These are phyloP conservation scores for Senna siamea DNA, from an alignment of 306 rosid genomes.

Conservation along the genomic window DNA sequence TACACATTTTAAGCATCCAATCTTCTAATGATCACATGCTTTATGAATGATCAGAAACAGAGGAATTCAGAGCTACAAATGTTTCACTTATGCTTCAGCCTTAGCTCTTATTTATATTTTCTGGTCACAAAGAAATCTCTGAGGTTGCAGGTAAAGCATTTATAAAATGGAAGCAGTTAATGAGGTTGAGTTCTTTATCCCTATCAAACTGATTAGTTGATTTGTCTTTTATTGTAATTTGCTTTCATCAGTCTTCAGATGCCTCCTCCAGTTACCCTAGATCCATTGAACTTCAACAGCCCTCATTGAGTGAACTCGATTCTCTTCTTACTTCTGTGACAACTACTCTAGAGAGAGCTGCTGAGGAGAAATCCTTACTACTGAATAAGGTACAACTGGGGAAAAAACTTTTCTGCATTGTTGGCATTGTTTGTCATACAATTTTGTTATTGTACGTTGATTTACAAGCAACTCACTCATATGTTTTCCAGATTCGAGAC, in stretches of 20 bases:
- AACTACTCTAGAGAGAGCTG: slow-evolving; percentile 81
- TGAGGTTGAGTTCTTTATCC: slow-evolving; percentile 6
- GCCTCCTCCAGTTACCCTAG: slow-evolving; percentile 53
- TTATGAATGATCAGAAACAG: slow-evolving; percentile 59
- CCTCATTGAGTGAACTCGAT: slow-evolving; percentile 70
- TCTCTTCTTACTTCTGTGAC: slow-evolving; percentile 71
- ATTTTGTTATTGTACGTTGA: not conserved
- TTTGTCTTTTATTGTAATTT: slow-evolving; percentile 25
- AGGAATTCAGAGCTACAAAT: slow-evolving; percentile 72
- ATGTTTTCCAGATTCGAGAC: slow-evolving; percentile 70
- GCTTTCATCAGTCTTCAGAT: slow-evolving; percentile 61
- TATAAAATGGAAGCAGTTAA: slow-evolving; percentile 26
- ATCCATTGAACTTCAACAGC: slow-evolving; percentile 67
- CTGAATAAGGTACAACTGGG: slow-evolving; percentile 67
- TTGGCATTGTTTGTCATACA: not conserved
- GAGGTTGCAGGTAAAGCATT: slow-evolving; percentile 72
- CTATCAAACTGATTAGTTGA: slow-evolving; percentile 3
- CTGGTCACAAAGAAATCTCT: slow-evolving; percentile 82
- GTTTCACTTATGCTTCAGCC: slow-evolving; percentile 80
- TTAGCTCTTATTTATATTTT: slow-evolving; percentile 85
- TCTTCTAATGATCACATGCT: slow-evolving; percentile 23
- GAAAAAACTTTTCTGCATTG: slow-evolving; percentile 11
- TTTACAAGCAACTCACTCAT: slow-evolving; percentile 2
- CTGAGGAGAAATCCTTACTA: slow-evolving; percentile 79
- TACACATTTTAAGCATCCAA: slow-evolving; percentile 14